These are phyloP conservation scores for Gaultheria prostrata DNA, from an alignment of 148 eudicot species.

Conservation along the genomic window DNA sequence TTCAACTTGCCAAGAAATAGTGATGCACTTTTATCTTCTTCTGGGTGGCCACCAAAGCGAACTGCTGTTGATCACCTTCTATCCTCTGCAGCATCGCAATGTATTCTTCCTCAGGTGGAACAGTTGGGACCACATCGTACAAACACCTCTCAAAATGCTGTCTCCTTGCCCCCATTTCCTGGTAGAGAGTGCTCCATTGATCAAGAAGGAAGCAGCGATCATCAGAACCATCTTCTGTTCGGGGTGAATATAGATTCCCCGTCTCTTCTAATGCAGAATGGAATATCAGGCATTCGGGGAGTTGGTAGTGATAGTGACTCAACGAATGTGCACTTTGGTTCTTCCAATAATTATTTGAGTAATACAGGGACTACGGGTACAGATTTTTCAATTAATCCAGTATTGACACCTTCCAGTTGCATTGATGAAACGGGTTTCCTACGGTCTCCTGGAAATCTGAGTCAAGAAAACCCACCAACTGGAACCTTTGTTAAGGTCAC, in stretches of 20 bases:
- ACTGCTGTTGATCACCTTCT: constrained; percentile 59
- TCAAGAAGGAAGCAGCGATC: constrained; percentile 52
- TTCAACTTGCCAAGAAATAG: constrained; percentile 40
- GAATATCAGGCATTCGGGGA: constrained; percentile 48
- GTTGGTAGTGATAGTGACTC: constrained; percentile 47
- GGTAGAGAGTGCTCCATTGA: constrained; percentile 63
- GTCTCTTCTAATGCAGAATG: constrained; percentile 51
- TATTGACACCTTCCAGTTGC: constrained; percentile 61
- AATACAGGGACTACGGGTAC: constrained; percentile 40
- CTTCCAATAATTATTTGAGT: constrained; percentile 42
- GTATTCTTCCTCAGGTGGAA: constrained; percentile 48
- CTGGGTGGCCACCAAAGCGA: constrained; percentile 59
- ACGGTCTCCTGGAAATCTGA: constrained; percentile 76
- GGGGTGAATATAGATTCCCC: constrained; percentile 60
- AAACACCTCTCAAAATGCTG: constrained; percentile 50
- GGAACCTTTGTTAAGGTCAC: constrained; percentile 76
- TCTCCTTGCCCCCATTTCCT: constrained; percentile 69
- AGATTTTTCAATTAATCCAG: constrained; percentile 55
- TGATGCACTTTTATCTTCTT: constrained; percentile 44
- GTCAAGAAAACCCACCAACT: constrained; percentile 49
- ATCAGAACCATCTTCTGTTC: constrained; percentile 57
- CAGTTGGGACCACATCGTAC: constrained; percentile 44
- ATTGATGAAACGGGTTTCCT: constrained; percentile 72
- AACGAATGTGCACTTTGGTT: constrained; percentile 46
- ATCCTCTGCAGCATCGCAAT: constrained; percentile 35